These are phyloP conservation scores for Cyclostephanos tholiformis DNA, from an alignment of 108 stramenopile genomes.

Conservation along the genomic window DNA sequence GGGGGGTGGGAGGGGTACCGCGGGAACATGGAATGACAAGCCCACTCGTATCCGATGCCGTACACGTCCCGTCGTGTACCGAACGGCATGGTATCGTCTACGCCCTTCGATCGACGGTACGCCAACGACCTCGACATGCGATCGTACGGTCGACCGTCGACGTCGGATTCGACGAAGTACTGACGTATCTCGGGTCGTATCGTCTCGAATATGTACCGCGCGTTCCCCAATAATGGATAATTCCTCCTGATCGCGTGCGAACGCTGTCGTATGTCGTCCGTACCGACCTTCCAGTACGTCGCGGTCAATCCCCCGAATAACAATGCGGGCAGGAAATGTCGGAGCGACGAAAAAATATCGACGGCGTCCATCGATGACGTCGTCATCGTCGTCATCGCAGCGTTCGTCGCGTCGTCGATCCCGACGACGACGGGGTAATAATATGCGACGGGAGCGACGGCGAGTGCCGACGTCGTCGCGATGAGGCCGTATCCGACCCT, in stretches of 20 bases:
- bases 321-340: slow-evolving; percentile 16
- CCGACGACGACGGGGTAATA: too few relatives aligned
- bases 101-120: slow-evolving; percentile 77
- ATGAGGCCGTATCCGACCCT: slow-evolving; percentile 54
- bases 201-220: slow-evolving; percentile 82
- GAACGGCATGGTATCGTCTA: slow-evolving; percentile 65
- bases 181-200: slow-evolving; percentile 89
- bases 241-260: slow-evolving; percentile 78
- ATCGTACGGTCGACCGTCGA: slow-evolving; percentile 73
- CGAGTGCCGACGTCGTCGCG: slow-evolving; percentile 4
- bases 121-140: slow-evolving; percentile 65
- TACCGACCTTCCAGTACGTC: slow-evolving; percentile 77
- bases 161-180: slow-evolving; percentile 79
- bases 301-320: slow-evolving; percentile 44
- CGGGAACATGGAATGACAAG: slow-evolving; percentile 77
- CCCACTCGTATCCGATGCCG: slow-evolving; percentile 79
- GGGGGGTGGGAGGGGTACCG: too few relatives aligned
- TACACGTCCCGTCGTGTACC: slow-evolving; percentile 63
- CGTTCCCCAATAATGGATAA: slow-evolving; percentile 85
- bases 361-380: too few relatives aligned
- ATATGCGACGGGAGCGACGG: too few relatives aligned
- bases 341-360: too few relatives aligned
- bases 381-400: too few relatives aligned
- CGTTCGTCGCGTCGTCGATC: too few relatives aligned
- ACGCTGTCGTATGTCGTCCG: slow-evolving; percentile 71